Evolutionary conservation across 225 moss, liverwort and hornwort species (phyloP).

Genomic region (Polytrichum commune): DNA sequence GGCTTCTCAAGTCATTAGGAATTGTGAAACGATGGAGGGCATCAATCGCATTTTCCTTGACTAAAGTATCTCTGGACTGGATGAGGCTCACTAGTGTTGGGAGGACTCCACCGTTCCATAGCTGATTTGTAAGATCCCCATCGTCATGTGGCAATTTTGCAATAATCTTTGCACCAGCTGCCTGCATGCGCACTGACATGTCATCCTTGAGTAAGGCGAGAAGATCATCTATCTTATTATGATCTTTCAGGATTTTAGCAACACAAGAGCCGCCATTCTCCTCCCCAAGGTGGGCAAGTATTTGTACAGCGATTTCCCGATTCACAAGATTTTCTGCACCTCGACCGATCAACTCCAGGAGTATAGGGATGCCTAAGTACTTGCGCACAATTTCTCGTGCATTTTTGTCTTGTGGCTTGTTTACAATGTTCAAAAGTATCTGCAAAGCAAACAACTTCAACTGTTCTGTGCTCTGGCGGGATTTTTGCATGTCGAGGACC

Average conservation of each 20-base stretch:
- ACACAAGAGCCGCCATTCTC: conserved; percentile 24
- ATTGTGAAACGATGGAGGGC: conserved; percentile 31
- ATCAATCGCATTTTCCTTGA: conserved; percentile 37
- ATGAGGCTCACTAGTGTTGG: conserved; percentile 22
- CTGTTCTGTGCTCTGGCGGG: conserved; percentile 12
- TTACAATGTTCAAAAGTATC: conserved; percentile 27
- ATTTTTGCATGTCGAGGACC: conserved; percentile 26
- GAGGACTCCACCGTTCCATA: conserved; percentile 19
- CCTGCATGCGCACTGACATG: conserved; percentile 22
- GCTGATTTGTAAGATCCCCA: conserved; percentile 14
- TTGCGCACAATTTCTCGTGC: conserved; percentile 16
- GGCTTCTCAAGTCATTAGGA: conserved; percentile 27
- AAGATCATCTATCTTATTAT: conserved; percentile 11
- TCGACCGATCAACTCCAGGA: conserved; percentile 23
- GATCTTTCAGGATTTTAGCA: conserved; percentile 13
- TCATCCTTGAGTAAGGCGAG: conserved; percentile 21
- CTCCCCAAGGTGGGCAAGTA: conserved; percentile 26
- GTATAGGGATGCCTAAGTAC: conserved; percentile 28
- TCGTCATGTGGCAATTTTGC: conserved; percentile 25
- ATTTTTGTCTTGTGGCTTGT: conserved; percentile 16
- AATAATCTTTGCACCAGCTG: conserved; percentile 37
- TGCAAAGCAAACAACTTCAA: conserved; percentile 22
- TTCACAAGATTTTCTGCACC: conserved; percentile 12
- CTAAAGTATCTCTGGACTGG: conserved; percentile 13
- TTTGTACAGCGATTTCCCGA: conserved; percentile 20